Percentiles rank a stretch among this genome's conserved stretches.
phyloP scores from a whole-genome alignment of 2,329 filamentous ascomycete genomes.

The Diplodia corticola region DNA sequence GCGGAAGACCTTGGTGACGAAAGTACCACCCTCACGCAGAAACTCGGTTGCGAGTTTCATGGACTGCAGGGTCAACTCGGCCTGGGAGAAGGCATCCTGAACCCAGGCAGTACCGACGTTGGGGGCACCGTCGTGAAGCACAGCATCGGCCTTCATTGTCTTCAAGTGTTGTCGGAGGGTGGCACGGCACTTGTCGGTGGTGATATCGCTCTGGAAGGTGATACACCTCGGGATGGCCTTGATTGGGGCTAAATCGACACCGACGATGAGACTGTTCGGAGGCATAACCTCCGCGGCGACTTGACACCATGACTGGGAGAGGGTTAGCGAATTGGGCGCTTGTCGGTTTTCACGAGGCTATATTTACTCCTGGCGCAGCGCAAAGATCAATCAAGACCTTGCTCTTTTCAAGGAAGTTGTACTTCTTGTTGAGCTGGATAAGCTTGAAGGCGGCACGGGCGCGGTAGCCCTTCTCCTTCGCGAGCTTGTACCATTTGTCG shows the following conservation, averaged over 20 bases:
- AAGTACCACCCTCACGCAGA: slow-evolving; percentile 81
- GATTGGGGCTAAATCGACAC: slow-evolving; percentile 92
- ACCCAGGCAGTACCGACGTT: slow-evolving; percentile 98
- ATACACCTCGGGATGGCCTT: slow-evolving; percentile 94
- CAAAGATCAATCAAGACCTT: slow-evolving; percentile 97
- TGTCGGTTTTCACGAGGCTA: not conserved
- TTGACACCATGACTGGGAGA: slow-evolving; percentile 83
- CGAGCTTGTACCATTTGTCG: slow-evolving; percentile 98
- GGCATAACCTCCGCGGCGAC: slow-evolving; percentile 97
- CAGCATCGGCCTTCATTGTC: slow-evolving; percentile 93
- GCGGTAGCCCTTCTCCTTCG: slow-evolving; percentile 97
- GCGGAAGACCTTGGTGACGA: slow-evolving; percentile 96
- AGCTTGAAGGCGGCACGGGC: slow-evolving; percentile 97
- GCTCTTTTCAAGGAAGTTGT: slow-evolving; percentile 95
- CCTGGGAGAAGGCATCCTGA: slow-evolving; percentile 97
- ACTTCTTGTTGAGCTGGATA: slow-evolving; percentile 98
- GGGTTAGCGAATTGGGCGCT: not conserved
- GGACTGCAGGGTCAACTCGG: slow-evolving; percentile 84
- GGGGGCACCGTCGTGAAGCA: slow-evolving; percentile 94
- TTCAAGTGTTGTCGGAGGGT: slow-evolving; percentile 89
- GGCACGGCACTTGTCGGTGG: slow-evolving; percentile 90
- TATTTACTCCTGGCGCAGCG: slow-evolving; percentile 82
- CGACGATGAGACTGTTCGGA: slow-evolving; percentile 82
- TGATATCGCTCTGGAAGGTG: slow-evolving; percentile 96
- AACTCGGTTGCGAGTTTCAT: slow-evolving; percentile 96